Percentiles rank a stretch among this genome's conserved stretches.
Conservation (phyloP, 2,329 filamentous ascomycete genomes). For the Apiospora pterosperma region DNA sequence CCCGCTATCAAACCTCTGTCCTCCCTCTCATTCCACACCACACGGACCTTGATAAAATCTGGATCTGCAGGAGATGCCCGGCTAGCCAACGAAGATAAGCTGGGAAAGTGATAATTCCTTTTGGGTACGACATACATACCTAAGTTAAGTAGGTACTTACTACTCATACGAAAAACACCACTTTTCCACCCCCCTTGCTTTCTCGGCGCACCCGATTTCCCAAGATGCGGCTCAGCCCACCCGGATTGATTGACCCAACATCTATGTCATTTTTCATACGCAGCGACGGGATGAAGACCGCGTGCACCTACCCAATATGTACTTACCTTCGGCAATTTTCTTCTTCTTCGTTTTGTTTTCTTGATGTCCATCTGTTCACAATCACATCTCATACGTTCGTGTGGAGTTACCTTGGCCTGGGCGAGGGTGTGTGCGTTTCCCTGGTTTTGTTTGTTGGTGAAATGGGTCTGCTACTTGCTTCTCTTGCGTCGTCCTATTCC, state of each 20-base stretch:
- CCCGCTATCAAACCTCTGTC: not conserved
- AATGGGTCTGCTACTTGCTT: not conserved
- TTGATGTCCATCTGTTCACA: not conserved
- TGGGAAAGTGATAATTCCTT: too few species aligned
- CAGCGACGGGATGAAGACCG: not conserved
- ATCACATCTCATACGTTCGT: not conserved
- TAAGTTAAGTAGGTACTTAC: too few species aligned
- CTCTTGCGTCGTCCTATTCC: not conserved
- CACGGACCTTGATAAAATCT: not conserved
- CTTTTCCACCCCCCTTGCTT: not conserved
- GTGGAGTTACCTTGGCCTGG: not conserved
- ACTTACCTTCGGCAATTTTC: not conserved
- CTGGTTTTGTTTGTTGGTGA: not conserved
- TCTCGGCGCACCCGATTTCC: not conserved
- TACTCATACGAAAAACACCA: not conserved
- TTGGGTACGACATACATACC: too few species aligned
- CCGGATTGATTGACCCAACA: not conserved
- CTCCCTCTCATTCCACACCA: not conserved
- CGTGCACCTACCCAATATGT: not conserved
- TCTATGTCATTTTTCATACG: not conserved
- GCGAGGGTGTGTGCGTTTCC: not conserved
- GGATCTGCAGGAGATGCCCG: not conserved
- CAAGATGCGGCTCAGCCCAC: not conserved
- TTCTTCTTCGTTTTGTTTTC: not conserved
- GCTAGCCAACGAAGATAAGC: not conserved